phyloP scores from a whole-genome alignment of 139 green algal species.

The Diplosphaera chodatii region DNA sequence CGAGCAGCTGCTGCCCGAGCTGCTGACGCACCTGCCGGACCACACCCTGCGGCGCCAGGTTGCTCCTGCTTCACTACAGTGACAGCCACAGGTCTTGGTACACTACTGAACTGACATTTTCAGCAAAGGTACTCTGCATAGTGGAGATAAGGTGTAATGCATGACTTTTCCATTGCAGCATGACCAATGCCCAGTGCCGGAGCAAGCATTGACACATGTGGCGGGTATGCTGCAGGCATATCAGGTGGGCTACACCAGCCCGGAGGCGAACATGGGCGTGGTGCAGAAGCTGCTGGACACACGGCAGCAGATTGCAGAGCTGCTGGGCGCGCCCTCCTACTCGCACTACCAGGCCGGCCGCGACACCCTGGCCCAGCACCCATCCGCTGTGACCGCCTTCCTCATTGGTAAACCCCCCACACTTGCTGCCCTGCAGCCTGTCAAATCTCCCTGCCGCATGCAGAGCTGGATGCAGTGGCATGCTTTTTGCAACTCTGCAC shows the following conservation, averaged over 20 bases:
- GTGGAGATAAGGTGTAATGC: too few relatives aligned
- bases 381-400: conserved; percentile 49
- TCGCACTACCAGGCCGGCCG: conserved; percentile 37
- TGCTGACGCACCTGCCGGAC: neutral
- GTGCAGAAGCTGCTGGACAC: conserved; percentile 49
- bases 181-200: too few relatives aligned
- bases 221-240: conserved; percentile 40
- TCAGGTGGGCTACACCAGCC: conserved; percentile 25
- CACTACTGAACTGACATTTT: too few relatives aligned
- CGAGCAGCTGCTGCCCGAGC: neutral
- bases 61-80: too few relatives aligned
- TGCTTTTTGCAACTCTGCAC: too few relatives aligned
- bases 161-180: too few relatives aligned
- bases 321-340: conserved; percentile 56
- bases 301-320: conserved; percentile 42
- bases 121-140: too few relatives aligned
- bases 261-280: conserved; percentile 41
- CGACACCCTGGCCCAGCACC: conserved; percentile 35
- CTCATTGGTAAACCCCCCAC: conserved; percentile 17
- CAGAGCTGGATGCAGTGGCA: too few relatives aligned
- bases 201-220: too few relatives aligned
- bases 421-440: too few relatives aligned
- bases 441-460: too few relatives aligned
- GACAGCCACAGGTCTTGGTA: too few relatives aligned
- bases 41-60: neutral